Evolutionary conservation across 345 rosid species (phyloP).

Genomic region (Gossypioides kirkii): DNA sequence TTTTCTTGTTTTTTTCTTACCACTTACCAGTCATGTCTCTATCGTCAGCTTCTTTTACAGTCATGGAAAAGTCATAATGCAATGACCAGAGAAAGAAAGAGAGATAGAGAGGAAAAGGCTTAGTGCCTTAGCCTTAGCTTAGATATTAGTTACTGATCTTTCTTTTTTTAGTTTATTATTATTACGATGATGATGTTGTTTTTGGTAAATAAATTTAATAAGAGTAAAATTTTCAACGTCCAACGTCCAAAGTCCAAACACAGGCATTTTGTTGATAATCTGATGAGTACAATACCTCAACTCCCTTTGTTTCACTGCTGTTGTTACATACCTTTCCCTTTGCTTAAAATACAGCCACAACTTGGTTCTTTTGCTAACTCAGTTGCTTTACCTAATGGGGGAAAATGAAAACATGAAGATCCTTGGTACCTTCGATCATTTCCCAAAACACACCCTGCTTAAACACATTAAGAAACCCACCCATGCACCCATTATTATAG

Average conservation of each 20-base stretch:
- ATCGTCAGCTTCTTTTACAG: conserved; percentile 42
- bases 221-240: conserved; percentile 14
- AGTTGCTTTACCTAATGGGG: conserved; percentile 13
- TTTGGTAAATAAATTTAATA: neutral
- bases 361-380: neutral
- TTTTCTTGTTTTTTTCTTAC: conserved; percentile 23
- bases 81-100: conserved; percentile 16
- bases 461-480: conserved; percentile 8
- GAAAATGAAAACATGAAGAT: conserved; percentile 13
- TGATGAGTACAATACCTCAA: conserved; percentile 30
- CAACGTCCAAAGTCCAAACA: conserved; percentile 19
- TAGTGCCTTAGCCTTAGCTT: neutral
- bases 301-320: conserved; percentile 18
- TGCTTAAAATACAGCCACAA: conserved; percentile 15
- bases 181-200: neutral
- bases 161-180: neutral
- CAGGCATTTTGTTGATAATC: conserved; percentile 19
- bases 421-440: neutral
- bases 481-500: too few relatives aligned
- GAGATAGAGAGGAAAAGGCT: neutral
- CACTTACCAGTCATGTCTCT: conserved; percentile 43
- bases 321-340: conserved; percentile 18
- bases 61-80: conserved; percentile 39
- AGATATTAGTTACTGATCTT: too few relatives aligned
- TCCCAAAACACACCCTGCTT: neutral